Conservation (phyloP, 345 rosid species). For the Durio zibethinus region DNA sequence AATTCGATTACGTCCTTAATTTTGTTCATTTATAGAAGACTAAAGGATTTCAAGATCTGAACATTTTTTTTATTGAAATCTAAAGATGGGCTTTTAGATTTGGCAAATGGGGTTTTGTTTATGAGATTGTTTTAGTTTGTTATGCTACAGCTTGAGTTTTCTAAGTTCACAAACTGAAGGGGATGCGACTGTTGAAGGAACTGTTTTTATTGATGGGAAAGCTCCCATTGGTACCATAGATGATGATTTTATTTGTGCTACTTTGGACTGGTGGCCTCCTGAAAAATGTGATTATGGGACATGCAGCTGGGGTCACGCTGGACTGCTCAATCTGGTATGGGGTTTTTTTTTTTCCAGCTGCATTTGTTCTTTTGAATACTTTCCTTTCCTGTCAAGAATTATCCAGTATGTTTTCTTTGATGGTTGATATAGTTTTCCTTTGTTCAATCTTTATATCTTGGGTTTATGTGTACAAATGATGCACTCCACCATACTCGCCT, state of each 20-base stretch:
- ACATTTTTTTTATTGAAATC: not conserved
- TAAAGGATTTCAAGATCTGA: slow-evolving; percentile 15
- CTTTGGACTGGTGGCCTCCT: slow-evolving; percentile 99
- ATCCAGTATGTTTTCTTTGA: not conserved
- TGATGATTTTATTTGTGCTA: slow-evolving; percentile 88
- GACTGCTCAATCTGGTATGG: slow-evolving; percentile 81
- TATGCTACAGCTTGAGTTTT: slow-evolving; percentile 10
- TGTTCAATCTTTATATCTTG: no score
- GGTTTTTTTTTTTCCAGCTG: not conserved
- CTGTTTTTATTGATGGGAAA: slow-evolving; percentile 51
- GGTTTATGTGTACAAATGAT: not conserved
- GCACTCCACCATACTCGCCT: not conserved
- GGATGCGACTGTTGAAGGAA: slow-evolving; percentile 33
- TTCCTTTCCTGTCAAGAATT: not conserved
- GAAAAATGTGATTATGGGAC: slow-evolving; percentile 94
- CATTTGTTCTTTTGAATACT: not conserved
- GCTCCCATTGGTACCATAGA: slow-evolving; percentile 63
- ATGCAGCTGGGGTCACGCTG: slow-evolving; percentile 84
- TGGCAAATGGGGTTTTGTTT: slow-evolving; percentile 30
- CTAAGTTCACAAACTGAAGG: slow-evolving; percentile 28
- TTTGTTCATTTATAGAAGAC: not conserved
- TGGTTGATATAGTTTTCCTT: not conserved
- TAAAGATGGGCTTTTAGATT: slow-evolving; percentile 20
- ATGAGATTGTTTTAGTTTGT: slow-evolving; percentile 24
- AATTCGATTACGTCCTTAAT: no score